Base-by-base conservation (phyloP, 2,329 filamentous ascomycete genomes). In the Rutstroemia sydowiana region DNA sequence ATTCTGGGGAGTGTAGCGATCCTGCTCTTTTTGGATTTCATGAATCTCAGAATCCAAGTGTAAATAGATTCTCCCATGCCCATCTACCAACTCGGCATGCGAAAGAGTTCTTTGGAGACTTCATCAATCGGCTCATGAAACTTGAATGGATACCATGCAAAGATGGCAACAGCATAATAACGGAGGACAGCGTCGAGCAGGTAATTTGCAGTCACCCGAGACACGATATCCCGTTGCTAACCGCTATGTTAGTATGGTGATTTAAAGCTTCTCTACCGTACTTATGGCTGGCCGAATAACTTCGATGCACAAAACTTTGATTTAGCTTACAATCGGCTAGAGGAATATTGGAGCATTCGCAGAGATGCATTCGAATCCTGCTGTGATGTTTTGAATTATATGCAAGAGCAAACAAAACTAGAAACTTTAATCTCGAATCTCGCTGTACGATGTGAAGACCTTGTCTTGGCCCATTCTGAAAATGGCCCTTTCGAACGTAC, bases 131-230 rank as follows among this genome's bases (percentile, higher is more conserved):
- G 1, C 41, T 55, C 10, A 39, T 43, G 34, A 58, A 45, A 6
- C 30, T 58, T 8, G 31, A 58, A 45, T 58, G 56, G 52, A 54
- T 55, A 13, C 52, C 56, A 10, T 39, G 36, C 11, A 32, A 28
- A 11, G 31, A 21, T 8, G 9, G 26, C n/a, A 13, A 21, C 10
- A 36, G 2, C n/a, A 45, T 45, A 3, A 11, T 50, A 20, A n/a
- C n/a, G n/a, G n/a, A n/a, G n/a, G n/a, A n/a, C n/a, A n/a, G n/a
- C n/a, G n/a, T n/a, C n/a, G n/a, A n/a, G n/a, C n/a, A n/a, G n/a
- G n/a, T n/a, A n/a, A n/a, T n/a, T n/a, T n/a, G n/a, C n/a, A n/a
- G n/a, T n/a, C n/a, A n/a, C n/a, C n/a, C n/a, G n/a, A n/a, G n/a
- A n/a, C n/a, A n/a, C n/a, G n/a, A n/a, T 20, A 28, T 14, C 13